Conservation (phyloP, 2,329 filamentous ascomycete species). For the Lasiodiplodia sp. region DNA sequence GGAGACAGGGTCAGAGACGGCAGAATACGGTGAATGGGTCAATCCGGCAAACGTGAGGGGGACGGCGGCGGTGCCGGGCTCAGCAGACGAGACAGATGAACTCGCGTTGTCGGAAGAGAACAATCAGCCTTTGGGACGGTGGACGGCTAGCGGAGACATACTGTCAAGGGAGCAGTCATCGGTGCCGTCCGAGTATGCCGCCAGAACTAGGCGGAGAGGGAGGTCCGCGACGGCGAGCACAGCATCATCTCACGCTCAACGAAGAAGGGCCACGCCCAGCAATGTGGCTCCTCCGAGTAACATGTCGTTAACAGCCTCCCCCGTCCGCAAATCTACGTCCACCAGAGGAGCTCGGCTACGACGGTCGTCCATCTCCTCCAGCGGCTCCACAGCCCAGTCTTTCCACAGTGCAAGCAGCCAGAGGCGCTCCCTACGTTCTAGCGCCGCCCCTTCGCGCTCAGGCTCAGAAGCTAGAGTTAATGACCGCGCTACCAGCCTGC, state of each 20-base stretch:
- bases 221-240: background rate
- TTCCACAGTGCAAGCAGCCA: background rate
- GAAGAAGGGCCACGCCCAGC: no score
- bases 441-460: background rate
- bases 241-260: background rate
- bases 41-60: background rate
- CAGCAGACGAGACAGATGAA: background rate
- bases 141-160: background rate
- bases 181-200: no score
- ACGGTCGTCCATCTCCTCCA: background rate
- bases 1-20: background rate
- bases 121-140: background rate
- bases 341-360: background rate
- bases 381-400: background rate
- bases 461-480: background rate
- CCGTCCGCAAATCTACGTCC: background rate
- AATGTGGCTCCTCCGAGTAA: background rate
- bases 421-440: background rate
- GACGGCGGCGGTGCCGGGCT: background rate
- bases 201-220: background rate
- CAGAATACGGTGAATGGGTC: conserved; percentile 1
- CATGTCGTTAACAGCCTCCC: background rate
- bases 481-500: background rate
- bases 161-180: background rate
- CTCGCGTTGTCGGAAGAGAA: background rate